phyloP scores from a whole-genome alignment of 139 green algal species.

The Chlamydomonas schloesseri region DNA sequence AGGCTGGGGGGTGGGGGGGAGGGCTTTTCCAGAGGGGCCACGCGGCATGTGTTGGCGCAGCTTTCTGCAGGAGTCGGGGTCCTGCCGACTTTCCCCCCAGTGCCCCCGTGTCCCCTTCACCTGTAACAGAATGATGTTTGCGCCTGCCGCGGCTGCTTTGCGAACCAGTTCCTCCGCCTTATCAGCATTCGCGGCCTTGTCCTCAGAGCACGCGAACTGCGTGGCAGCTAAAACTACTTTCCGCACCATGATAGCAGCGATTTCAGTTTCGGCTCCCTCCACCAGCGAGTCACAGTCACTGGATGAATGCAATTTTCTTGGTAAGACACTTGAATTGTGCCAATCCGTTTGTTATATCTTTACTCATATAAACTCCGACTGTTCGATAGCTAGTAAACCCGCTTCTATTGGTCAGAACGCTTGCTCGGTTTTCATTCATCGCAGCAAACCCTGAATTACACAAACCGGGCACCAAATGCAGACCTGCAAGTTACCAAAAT shows the following conservation, averaged over 20 bases:
- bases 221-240: constrained; percentile 20
- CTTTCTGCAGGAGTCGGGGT: no score
- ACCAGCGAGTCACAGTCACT: neutral
- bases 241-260: neutral
- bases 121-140: constrained; percentile 78
- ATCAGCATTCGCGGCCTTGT: constrained; percentile 25
- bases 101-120: neutral
- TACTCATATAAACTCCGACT: neutral
- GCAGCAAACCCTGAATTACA: no score
- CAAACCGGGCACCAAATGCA: no score
- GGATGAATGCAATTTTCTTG: no score
- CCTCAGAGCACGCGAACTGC: constrained; percentile 11
- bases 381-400: no score
- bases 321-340: no score
- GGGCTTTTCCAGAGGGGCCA: no score
- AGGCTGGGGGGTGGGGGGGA: no score
- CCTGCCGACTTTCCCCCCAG: no score
- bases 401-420: no score
- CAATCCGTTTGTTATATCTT: neutral
- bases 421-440: neutral
- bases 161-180: constrained; percentile 72
- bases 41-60: no score
- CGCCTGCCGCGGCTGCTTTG: constrained; percentile 64
- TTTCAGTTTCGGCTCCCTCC: neutral
- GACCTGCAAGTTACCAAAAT: no score